A percentile compares a stretch with the other conserved stretches of the same genome.
phyloP scores from a whole-genome alignment of 2,329 filamentous ascomycete species.

The Penicillium sp. region DNA sequence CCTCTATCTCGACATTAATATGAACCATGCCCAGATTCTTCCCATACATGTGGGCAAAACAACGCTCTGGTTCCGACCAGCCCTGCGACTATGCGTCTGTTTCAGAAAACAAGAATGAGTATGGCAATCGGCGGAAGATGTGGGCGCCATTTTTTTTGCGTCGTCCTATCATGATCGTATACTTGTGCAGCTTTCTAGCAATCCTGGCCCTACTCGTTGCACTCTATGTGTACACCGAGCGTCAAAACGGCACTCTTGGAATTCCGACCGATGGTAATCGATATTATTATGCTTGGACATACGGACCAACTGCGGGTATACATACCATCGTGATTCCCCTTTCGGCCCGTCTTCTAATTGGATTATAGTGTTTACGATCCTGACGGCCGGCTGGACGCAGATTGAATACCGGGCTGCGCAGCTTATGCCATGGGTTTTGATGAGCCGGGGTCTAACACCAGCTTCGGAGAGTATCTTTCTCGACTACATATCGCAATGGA shows the following conservation, averaged over 20 bases:
- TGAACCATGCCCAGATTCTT: no score
- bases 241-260: conserved; percentile 1
- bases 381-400: conserved; percentile 11
- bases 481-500: conserved; percentile 16
- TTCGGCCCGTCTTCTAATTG: neutral
- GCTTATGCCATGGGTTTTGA: conserved; percentile 18
- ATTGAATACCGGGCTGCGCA: conserved; percentile 16
- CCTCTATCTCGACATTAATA: no score
- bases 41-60: no score
- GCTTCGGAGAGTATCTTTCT: conserved; percentile 15
- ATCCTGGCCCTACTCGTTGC: neutral
- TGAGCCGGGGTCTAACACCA: conserved; percentile 5
- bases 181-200: neutral
- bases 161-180: conserved; percentile 1
- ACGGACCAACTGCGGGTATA: conserved; percentile 16
- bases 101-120: no score
- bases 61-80: no score
- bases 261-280: conserved; percentile 3
- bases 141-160: conserved; percentile 11
- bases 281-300: conserved; percentile 11
- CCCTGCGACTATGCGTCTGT: no score
- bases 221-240: neutral
- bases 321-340: neutral
- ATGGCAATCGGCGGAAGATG: no score
- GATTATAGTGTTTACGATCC: conserved; percentile 9